Base-by-base conservation (phyloP, 495 filamentous ascomycete species). In the Letharia lupina region DNA sequence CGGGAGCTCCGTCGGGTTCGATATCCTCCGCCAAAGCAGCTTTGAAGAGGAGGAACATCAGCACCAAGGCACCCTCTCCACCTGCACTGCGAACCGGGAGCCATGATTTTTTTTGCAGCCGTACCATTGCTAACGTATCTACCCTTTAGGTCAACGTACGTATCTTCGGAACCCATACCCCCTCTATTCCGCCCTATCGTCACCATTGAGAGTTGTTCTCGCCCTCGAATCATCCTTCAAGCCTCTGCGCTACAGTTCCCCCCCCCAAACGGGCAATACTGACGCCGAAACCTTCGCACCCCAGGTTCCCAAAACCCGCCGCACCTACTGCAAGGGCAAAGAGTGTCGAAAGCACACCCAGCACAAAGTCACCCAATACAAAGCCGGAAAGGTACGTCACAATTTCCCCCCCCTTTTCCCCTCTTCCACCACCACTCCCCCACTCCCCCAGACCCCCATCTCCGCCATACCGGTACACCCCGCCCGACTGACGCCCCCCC, bases 301-400 rank as follows among this genome's bases (percentile, higher is more conserved):
- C 69, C 71, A 93, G 89, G 89, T 91, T 78, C 91, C 91, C 68
- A 94, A 95, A 81, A 93, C 91, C 75, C 86, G 91, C 73, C 86
- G 88, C 79, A 93, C 90, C 76, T 93, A 90, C 85, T 98, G 93
- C 91, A 94, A 94, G 84, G 87, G 87, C 84, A 91, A 86, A 77
- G 81, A 86, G 70, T 91, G 89, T 86, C 84, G 84, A 77, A 91
- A 91, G 79, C 65, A 67, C 45, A 71, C 65, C 33, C 67, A 67
- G 40, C 63, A 67, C 61, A 69, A 67, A 52, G 91, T 96, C 78
- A 93, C 91, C 73, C 91, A 96, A 84, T 95, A 96, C 88, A 96
- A 95, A 84, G 90, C 91, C 76, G 91, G 91, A 80, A 95, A 95
- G 87, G 88, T 89, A 74, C 73, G 77, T 65, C 59, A 50, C 23